Conservation (phyloP, 345 rosid genomes). For the Mercurialis annua region DNA sequence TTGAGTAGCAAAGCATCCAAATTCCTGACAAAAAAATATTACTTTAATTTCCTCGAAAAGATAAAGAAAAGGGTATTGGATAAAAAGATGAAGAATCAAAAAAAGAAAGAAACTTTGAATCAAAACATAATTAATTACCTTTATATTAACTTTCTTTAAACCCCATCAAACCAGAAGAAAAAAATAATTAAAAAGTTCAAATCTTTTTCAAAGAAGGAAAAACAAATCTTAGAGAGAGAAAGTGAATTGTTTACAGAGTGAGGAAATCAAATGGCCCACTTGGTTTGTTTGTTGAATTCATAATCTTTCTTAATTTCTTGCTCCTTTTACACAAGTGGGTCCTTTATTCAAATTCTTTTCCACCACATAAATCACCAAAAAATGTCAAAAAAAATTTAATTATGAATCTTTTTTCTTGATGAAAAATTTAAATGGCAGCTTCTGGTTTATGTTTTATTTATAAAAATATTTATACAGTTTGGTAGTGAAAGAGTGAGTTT, state of each 20-base stretch:
- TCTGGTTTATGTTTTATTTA: not conserved
- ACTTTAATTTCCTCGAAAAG: not conserved
- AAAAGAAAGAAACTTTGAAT: not conserved
- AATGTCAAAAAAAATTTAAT: constrained; percentile 33
- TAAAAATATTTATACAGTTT: not conserved
- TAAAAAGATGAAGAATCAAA: not conserved
- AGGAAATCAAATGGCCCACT: constrained; percentile 1
- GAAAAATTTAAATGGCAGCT: constrained; percentile 10
- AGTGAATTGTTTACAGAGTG: not conserved
- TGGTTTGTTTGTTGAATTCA: constrained; percentile 26
- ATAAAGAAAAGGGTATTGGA: not conserved
- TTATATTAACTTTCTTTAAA: constrained; percentile 7
- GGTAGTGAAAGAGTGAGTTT: not conserved
- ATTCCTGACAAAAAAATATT: constrained; percentile 14
- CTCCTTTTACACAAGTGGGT: constrained; percentile 32
- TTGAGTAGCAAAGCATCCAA: constrained; percentile 23
- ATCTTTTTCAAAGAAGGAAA: not conserved
- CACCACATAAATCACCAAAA: constrained; percentile 41
- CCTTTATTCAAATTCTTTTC: constrained; percentile 26
- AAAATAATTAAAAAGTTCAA: not conserved
- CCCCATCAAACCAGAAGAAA: constrained; percentile 16
- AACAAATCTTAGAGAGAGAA: not conserved
- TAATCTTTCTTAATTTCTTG: constrained; percentile 2
- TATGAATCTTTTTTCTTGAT: constrained; percentile 23
- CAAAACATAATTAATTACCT: not conserved